Evolutionary conservation across 495 filamentous ascomycete species (phyloP), one percentile per base, ranked within the genome.

Genomic region (Xylaria flabelliformis): DNA sequence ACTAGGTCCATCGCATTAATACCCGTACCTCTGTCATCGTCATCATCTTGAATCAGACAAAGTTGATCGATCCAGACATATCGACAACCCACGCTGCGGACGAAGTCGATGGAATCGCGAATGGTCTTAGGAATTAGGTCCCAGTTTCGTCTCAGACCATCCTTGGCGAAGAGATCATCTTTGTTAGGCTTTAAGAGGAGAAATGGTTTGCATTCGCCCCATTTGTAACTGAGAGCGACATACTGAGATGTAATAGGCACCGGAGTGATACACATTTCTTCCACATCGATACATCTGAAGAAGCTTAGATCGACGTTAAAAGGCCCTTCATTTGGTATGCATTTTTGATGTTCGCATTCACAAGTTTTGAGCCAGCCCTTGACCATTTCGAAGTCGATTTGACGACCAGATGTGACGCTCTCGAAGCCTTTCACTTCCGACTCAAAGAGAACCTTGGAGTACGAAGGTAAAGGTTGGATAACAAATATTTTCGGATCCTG

Each of bases 51-150:
- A 0, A 72, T 72, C 21, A 72, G 26, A 70, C 79, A 81, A 1
- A 81, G 61, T 26, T 70, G 70, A 53, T 82, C 81, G 19, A 83
- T 74, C 81, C 81, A 83, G 19, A 83, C 41, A 50, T 79, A 82
- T 21, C 68, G 74, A 24, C 76, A 46, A 6, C 73, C 76, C 13
- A 82, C 42, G 7, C 59, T 50, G 3, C 69, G 61, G 32, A 78
- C 74, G 17, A 80, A 74, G 24, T 74, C 72, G 29, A 81, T 79
- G 0, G 77, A 75, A 41, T 80, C 74, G 44, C 53, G 65, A 34
- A 81, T 75, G 3, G 74, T 75, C 15, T 63, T 62, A 15, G 79
- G 79, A 41, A 81, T 56, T 21, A 46, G 32, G 46, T 66, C 44
- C 63, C 59, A 72, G 15, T 67, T 46, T 24, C 42, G 50, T 32